Evolutionary conservation across 1,284 basidiomycete species (phyloP).

Genomic region (Xerocomus nothofagi): DNA sequence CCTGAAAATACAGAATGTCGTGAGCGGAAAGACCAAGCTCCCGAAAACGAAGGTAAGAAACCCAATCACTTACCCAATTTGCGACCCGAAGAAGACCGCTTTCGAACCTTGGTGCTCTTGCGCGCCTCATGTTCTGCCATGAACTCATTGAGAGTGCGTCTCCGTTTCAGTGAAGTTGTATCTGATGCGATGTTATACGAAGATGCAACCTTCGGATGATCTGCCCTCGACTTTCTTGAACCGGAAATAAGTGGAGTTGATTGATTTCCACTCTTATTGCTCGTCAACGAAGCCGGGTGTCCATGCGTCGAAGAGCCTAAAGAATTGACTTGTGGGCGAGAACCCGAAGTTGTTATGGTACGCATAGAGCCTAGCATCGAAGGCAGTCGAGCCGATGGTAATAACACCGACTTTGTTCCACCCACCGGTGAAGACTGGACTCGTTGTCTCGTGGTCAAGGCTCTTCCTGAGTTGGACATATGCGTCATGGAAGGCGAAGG

Average conservation of each 20-base stretch:
- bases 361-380: constrained; percentile 28
- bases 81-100: constrained; percentile 14
- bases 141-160: constrained; percentile 62
- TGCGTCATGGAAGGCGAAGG: constrained; percentile 18
- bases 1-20: not conserved
- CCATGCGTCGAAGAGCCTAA: not conserved
- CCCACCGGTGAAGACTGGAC: constrained; percentile 12
- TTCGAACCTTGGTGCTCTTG: constrained; percentile 31
- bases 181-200: not conserved
- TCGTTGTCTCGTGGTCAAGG: not conserved
- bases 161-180: constrained; percentile 38
- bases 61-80: constrained; percentile 12
- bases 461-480: constrained; percentile 7
- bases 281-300: not conserved
- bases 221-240: not conserved
- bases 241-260: not conserved
- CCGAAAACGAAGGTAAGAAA: not conserved
- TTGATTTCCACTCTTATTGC: not conserved
- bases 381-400: constrained; percentile 20
- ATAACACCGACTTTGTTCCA: not conserved
- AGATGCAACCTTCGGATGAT: not conserved
- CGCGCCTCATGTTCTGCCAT: constrained; percentile 55
- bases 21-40: not conserved
- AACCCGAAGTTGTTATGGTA: not conserved
- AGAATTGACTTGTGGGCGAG: not conserved